A percentile compares a stretch with the other conserved stretches of the same genome.
Evolutionary conservation across 2,329 filamentous ascomycete species (phyloP).

Genomic region (Nothopassalora personata): DNA sequence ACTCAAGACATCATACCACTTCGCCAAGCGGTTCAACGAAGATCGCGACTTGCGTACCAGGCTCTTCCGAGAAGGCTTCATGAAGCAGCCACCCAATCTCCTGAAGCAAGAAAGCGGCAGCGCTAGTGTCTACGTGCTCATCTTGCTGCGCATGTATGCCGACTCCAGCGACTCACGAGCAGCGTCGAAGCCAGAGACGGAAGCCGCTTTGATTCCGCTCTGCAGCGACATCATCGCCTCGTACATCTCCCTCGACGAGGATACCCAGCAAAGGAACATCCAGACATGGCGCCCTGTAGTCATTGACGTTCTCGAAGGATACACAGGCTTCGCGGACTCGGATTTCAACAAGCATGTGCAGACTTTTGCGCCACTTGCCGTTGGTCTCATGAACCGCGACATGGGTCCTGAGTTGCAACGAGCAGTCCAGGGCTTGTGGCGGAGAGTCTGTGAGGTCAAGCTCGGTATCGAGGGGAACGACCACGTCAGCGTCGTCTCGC

Average conservation of each 20-base stretch:
- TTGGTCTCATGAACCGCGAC: constrained; percentile 78
- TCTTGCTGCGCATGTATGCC: constrained; percentile 94
- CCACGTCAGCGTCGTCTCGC: constrained; percentile 9
- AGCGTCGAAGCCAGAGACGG: constrained; percentile 73
- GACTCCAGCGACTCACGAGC: constrained; percentile 79
- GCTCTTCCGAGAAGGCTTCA: constrained; percentile 96
- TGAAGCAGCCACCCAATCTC: constrained; percentile 97
- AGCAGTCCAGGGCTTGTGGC: constrained; percentile 70
- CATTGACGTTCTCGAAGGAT: constrained; percentile 92
- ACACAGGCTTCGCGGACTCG: constrained; percentile 71
- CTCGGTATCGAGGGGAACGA: constrained; percentile 41
- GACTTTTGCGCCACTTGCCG: constrained; percentile 78
- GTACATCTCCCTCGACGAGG: constrained; percentile 83
- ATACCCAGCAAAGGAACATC: constrained; percentile 95
- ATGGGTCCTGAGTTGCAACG: constrained; percentile 72
- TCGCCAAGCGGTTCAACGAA: constrained; percentile 95
- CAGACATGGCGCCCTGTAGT: constrained; percentile 96
- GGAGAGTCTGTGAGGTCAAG: constrained; percentile 73
- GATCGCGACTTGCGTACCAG: constrained; percentile 93
- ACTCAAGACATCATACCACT: constrained; percentile 92
- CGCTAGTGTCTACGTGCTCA: constrained; percentile 90
- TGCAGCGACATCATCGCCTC: constrained; percentile 89
- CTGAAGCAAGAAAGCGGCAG: constrained; percentile 94
- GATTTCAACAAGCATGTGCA: constrained; percentile 76
- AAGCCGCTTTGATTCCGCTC: constrained; percentile 85